phyloP scores from a whole-genome alignment of 257 asterid species.

The Rhazya stricta region DNA sequence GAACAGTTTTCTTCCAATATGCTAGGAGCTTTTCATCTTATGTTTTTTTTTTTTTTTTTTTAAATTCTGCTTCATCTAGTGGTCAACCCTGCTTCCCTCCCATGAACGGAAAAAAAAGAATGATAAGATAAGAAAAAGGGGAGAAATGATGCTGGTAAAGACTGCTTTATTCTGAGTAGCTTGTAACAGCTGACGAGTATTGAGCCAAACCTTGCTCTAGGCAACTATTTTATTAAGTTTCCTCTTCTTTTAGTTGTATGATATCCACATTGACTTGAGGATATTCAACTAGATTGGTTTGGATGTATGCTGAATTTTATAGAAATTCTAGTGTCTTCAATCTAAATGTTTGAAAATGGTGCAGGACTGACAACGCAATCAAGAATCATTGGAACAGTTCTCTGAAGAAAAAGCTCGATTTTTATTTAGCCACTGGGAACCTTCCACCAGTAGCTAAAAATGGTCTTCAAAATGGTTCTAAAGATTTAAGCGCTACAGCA shows the following conservation, averaged over 20 bases:
- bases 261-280: not conserved
- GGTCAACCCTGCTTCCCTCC: not conserved
- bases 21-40: not conserved
- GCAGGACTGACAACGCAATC: conserved; percentile 96
- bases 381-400: conserved; percentile 99
- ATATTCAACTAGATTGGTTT: not conserved
- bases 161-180: not conserved
- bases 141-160: not conserved
- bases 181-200: not conserved
- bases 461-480: conserved; percentile 35
- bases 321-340: not conserved
- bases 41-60: not conserved
- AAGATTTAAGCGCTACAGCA: conserved; percentile 32
- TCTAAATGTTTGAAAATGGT: conserved; percentile 7
- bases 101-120: not conserved
- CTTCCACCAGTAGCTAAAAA: conserved; percentile 68
- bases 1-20: not conserved
- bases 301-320: not conserved
- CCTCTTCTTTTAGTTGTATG: not conserved
- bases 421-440: conserved; percentile 81
- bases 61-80: not conserved
- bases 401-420: conserved; percentile 84
- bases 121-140: too few relatives aligned
- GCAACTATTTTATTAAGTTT: not conserved
- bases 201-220: not conserved